Evolutionary conservation across 2,329 filamentous ascomycete species (phyloP).

Genomic region (Gliomastix tumulicola): DNA sequence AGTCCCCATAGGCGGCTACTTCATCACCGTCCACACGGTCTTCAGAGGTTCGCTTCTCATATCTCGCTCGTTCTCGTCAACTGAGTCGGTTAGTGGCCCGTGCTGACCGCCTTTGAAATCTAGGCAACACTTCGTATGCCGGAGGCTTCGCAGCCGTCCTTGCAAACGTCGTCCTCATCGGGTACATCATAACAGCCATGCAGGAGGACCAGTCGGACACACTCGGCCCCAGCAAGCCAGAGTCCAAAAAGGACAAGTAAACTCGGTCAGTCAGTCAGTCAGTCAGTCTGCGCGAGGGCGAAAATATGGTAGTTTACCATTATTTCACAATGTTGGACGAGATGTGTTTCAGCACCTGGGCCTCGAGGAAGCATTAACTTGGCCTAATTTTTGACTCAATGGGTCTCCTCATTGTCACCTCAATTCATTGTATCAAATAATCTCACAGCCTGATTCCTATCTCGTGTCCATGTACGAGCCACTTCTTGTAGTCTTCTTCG

Average conservation of each 20-base stretch:
- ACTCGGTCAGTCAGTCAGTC: too few relatives aligned
- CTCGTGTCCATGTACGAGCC: too few relatives aligned
- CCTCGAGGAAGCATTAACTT: too few relatives aligned
- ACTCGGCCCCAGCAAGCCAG: slow-evolving; percentile 30
- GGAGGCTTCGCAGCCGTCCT: slow-evolving; percentile 80
- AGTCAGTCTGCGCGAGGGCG: too few relatives aligned
- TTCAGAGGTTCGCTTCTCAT: slow-evolving; percentile 65
- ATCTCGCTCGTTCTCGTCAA: background rate
- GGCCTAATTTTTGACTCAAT: too few relatives aligned
- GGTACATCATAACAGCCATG: slow-evolving; percentile 90
- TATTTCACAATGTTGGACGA: too few relatives aligned
- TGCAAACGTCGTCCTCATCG: slow-evolving; percentile 84
- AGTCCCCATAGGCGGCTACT: slow-evolving; percentile 83
- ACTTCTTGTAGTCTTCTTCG: too few relatives aligned
- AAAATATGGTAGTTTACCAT: slow-evolving; percentile 10
- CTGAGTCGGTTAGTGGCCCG: too few relatives aligned
- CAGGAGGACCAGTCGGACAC: slow-evolving; percentile 64
- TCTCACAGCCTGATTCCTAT: too few relatives aligned
- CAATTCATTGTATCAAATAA: too few relatives aligned
- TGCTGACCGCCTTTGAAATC: slow-evolving; percentile 5
- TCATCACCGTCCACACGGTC: slow-evolving; percentile 66
- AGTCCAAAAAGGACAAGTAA: slow-evolving; percentile 38
- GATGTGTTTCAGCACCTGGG: too few relatives aligned
- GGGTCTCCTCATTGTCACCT: too few relatives aligned
- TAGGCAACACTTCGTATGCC: slow-evolving; percentile 84